Evolutionary conservation across 2,329 filamentous ascomycete genomes (phyloP).

Genomic region (Paraphaeosphaeria sporulosa): DNA sequence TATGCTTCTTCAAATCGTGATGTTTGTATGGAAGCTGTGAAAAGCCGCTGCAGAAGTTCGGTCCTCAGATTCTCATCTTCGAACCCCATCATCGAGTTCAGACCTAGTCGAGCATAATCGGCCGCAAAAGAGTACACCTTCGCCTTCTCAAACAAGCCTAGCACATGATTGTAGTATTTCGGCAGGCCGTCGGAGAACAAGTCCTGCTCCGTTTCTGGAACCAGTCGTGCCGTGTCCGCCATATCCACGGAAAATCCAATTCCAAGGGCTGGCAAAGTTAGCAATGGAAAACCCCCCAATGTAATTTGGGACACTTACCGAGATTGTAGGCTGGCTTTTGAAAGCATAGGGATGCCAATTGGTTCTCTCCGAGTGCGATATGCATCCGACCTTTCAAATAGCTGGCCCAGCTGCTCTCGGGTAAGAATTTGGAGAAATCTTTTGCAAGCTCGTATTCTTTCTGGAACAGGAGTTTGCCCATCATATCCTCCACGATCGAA

Average conservation of each 20-base stretch:
- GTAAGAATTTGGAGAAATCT: conserved; percentile 72
- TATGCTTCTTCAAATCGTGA: conserved; percentile 85
- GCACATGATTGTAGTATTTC: conserved; percentile 86
- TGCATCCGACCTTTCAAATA: conserved; percentile 87
- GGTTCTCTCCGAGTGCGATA: conserved; percentile 76
- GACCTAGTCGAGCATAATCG: conserved; percentile 79
- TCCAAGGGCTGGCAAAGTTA: conserved; percentile 40
- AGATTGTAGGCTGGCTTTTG: conserved; percentile 83
- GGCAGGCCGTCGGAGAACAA: conserved; percentile 76
- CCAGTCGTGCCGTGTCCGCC: conserved; percentile 60
- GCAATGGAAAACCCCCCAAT: conserved; percentile 4
- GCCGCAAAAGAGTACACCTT: conserved; percentile 81
- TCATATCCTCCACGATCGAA: conserved; percentile 50
- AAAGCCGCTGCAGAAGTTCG: conserved; percentile 78
- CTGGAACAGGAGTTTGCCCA: conserved; percentile 54
- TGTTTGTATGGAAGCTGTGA: conserved; percentile 80
- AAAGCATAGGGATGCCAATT: conserved; percentile 77
- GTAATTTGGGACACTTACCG: conserved; percentile 64
- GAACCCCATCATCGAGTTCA: conserved; percentile 50
- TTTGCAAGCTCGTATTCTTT: conserved; percentile 60
- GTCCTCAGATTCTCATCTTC: conserved; percentile 45
- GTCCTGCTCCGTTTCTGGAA: conserved; percentile 77
- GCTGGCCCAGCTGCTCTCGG: conserved; percentile 64
- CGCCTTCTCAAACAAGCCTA: conserved; percentile 79
- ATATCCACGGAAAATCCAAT: conserved; percentile 46